These are phyloP conservation scores for California macrophylla DNA, from an alignment of 441 rosid species.

Conservation along the genomic window DNA sequence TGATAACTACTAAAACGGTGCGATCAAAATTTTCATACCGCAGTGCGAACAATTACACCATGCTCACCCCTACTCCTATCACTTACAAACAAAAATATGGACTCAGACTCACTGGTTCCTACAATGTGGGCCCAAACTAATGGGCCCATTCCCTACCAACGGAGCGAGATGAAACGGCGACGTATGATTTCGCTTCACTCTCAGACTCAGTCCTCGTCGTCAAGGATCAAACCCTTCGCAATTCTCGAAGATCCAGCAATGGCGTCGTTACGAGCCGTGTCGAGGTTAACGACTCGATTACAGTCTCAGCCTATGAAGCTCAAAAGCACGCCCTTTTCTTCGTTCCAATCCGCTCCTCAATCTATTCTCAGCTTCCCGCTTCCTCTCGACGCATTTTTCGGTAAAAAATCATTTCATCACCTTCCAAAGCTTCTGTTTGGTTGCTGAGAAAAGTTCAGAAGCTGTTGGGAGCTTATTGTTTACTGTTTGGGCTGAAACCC, in stretches of 20 bases:
- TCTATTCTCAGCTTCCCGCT: constrained; percentile 19
- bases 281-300: constrained; percentile 39
- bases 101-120: not conserved
- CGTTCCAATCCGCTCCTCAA: constrained; percentile 24
- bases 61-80: too few relatives aligned
- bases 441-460: not conserved
- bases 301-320: constrained; percentile 26
- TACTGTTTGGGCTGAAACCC: not conserved
- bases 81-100: not conserved
- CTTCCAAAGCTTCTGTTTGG: not conserved
- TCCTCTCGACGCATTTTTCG: constrained; percentile 30
- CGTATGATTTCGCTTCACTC: not conserved
- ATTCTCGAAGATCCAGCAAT: not conserved
- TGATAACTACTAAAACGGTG: too few relatives aligned
- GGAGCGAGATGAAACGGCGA: not conserved
- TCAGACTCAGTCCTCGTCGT: not conserved
- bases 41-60: too few relatives aligned
- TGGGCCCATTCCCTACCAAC: not conserved
- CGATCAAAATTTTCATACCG: too few relatives aligned
- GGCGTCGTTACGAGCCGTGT: constrained; percentile 36
- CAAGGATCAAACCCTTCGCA: not conserved
- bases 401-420: constrained; percentile 10
- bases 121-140: not conserved
- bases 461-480: not conserved
- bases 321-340: constrained; percentile 20